Base-by-base conservation (phyloP, 108 stramenopile species). In the Stephanodiscus minutulus region DNA sequence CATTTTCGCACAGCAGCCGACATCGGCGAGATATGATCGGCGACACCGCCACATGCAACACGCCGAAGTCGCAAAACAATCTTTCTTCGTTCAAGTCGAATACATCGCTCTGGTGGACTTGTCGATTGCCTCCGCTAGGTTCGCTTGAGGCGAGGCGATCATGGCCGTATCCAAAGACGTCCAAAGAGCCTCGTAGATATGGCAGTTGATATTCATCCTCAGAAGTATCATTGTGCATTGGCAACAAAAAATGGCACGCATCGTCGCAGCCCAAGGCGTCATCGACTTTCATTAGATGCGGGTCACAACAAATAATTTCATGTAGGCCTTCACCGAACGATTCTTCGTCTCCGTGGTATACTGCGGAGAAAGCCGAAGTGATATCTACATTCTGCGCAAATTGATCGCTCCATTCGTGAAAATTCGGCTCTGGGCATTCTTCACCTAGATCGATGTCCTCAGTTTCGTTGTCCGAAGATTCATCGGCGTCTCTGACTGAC, bases 21-120 rank as follows among this genome's bases (percentile, higher is more conserved):
- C 55, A 56, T 25, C 36, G 57, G 35, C 57, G 57, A 36, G 57
- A 58, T 37, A 58, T 33, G n/a, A 58, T 33, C 15, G 57, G 57
- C 29, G 57, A 36, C 33, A 58, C 15, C 57, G 17, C 57, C 31
- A 58, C 33, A 5, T 18, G 35, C 12, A 58, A n/a, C 33, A 18
- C 20, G 22, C 57, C 57, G 22, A 58, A 36, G 18, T 58, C 36
- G 35, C 57, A 58, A 37, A 58, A 58, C 33, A 58, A 18, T 29
- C 18, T 33, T n/a, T 35, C 35, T 35, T 56, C 29, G 22, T 15
- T 20, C 15, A 29, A 29, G 29, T 29, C 25, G 4, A 18, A 20
- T 37, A 22, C 5, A 58, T 36, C 15, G 18, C 18, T 20, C 33
- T 20, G 15, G 33, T 0, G 31, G 17, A 37, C 28, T 37, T 58